Evolutionary conservation across 805 yeast species (phyloP), one percentile per base, ranked within the genome.

Genomic region (Maudiozyma saulgeensis): DNA sequence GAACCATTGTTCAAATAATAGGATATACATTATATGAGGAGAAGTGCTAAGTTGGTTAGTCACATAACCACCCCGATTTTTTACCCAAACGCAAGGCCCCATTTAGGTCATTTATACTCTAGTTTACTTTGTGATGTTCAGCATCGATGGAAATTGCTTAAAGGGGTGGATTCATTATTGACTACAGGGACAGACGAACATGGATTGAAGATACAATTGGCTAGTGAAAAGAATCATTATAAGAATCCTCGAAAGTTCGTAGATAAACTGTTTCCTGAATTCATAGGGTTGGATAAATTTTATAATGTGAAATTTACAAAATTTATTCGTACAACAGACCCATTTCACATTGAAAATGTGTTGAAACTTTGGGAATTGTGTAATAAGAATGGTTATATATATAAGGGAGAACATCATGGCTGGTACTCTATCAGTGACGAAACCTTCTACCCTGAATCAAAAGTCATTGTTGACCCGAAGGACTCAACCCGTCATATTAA

Each of bases 141-240:
- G 46, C 77, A 75, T 52, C 72, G 96, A 54, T 91, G 96, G 96
- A 77, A 77, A 37, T 58, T 58, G 16, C 67, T 83, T 34, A 63
- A 67, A 9, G 68, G 66, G 0, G 67, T 75, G 1, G 66, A 78
- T 0, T 67, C 81, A 0, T 76, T 69, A 51, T 76, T 90, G 60
- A 78, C 87, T 6, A 93, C 98, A 0, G 99, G 99, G 0, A 90
- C 97, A 0, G 99, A 93, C 64, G 99, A 93, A 66, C 99, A 93
- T 64, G 99, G 99, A 0, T 68, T 89, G 48, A 93, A 93, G 70
- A 91, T 91, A 31, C 95, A 87, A 58, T 73, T 78, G n/a, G 97
- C 95, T 0, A 95, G 96, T 0, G 71, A 69, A 31, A 72, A 71
- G 50, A 74, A 72, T 6, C 73, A 74, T 0, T 62, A 65, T n/a